Evolutionary conservation across 2,329 filamentous ascomycete species (phyloP), one percentile per base, ranked within the genome.

Genomic region (Beauveria rudraprayagi): DNA sequence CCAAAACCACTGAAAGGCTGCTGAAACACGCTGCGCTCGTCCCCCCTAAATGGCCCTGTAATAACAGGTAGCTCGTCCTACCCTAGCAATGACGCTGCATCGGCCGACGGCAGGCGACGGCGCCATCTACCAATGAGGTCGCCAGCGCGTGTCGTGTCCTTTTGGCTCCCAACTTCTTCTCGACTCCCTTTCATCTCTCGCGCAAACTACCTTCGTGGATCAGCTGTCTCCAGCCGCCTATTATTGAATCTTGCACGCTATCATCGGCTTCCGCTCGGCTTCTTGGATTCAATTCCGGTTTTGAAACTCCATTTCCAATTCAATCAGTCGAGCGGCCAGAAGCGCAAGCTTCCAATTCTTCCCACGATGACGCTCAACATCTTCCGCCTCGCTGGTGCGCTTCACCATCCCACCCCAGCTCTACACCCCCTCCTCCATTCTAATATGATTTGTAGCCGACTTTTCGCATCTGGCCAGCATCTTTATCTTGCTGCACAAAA

Each of bases 381-480:
- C 64, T 86, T 86, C 71, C 80, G 83, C 70, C 70, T 86, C 69
- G 72, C 80, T 64, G 83, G 82, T 84, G 73, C 60, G 78, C 70
- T 65, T 60, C 55, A 50, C 60, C 40, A 22, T 41, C 46, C 43
- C 47, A 10, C 22, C 47, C 43, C 57, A 50, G 24, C 50, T 48
- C 41, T 61, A 53, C 64, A 40, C 22, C 10, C 28, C 62, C 60
- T 66, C 63, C 47, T 44, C 40, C 63, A 70, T 64, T 46, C 66
- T 65, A 56, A 65, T 64, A 30, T 17, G 51, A 37, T 37, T 60
- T 48, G 61, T 67, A 96, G 92, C 87, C 78, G 94, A 99, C 82
- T 85, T 99, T 73, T 97, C 92, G 80, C 94, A 99, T 81, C 79
- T 99, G 69, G 82, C 89, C 65, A 97, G 93, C 59, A 96, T 99